Percentiles rank a stretch among this genome's conserved stretches.
Conservation (phyloP, 129 eudicot species). For the carrot (Daucus carota) region DH1_v3.0 NC_030382.2:44893001-44893500, state of each 20-base stretch:
- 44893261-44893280: constrained; percentile 34
- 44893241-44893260: background rate
- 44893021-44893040: background rate
- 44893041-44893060: constrained; percentile 16
- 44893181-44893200: constrained; percentile 41
- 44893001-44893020: background rate
- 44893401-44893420: background rate
- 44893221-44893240: background rate
- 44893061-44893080: constrained; percentile 66
- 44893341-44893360: background rate
- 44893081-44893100: constrained; percentile 48
- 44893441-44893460: background rate
- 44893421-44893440: background rate
- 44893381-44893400: background rate
- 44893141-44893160: constrained; percentile 81
- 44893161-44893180: constrained; percentile 78
- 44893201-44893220: background rate
- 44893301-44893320: constrained; percentile 52
- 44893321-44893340: background rate
- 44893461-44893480: background rate
- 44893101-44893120: constrained; percentile 46
- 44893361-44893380: background rate
- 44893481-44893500: background rate
- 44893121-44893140: constrained; percentile 80
- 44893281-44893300: constrained; percentile 80